These are phyloP conservation scores for Primulina eburnea DNA, from an alignment of 257 asterid species.

Conservation along the genomic window DNA sequence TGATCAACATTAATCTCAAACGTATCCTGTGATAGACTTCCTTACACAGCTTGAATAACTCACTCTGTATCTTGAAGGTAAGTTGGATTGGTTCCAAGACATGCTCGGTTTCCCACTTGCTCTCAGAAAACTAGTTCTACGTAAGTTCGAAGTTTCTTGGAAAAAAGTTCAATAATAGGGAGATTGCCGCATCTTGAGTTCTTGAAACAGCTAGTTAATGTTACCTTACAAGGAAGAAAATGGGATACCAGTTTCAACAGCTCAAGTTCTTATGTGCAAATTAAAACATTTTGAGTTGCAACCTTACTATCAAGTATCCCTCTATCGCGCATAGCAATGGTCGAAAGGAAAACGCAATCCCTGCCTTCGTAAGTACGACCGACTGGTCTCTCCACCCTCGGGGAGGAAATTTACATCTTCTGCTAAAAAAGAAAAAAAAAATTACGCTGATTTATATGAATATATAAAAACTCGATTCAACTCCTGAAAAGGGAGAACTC, in stretches of 20 bases:
- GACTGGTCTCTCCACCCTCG: no score
- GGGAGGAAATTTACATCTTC: no score
- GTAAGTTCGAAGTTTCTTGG: not conserved
- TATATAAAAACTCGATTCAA: no score
- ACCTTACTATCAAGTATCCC: no score
- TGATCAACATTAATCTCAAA: not conserved
- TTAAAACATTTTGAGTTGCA: no score
- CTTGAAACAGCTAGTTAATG: constrained; percentile 14
- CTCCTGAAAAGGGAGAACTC: no score
- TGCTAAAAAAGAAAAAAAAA: no score
- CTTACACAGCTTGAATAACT: constrained; percentile 24
- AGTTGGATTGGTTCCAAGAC: not conserved
- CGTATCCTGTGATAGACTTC: constrained; percentile 14
- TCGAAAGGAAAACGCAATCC: no score
- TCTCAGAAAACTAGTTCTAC: constrained; percentile 21
- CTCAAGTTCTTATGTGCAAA: constrained; percentile 7
- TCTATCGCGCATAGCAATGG: no score
- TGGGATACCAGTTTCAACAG: constrained; percentile 30
- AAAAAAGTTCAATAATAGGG: constrained; percentile 17
- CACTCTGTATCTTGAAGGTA: not conserved
- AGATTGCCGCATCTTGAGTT: not conserved
- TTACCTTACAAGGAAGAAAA: not conserved
- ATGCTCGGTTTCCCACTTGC: no score
- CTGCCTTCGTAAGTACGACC: no score
- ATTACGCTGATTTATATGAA: no score